Conservation (phyloP, 1,284 basidiomycete species). For the Ustilago bromivora region DNA sequence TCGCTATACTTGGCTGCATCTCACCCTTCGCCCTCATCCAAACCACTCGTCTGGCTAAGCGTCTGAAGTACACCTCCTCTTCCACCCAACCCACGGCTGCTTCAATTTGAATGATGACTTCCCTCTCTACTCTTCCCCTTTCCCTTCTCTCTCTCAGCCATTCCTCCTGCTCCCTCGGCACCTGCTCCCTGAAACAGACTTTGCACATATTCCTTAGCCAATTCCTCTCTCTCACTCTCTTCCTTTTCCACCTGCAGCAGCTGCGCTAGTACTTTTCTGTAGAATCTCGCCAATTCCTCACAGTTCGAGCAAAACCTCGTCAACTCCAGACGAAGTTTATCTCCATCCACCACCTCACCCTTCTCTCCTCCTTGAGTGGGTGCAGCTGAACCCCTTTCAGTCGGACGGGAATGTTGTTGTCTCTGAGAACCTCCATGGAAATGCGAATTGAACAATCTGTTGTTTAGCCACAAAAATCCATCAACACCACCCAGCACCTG, state of each 20-base stretch:
- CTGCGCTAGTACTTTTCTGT: constrained; percentile 43
- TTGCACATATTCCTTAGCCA: constrained; percentile 22
- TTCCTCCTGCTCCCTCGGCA: background rate
- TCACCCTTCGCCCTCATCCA: background rate
- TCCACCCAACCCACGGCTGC: constrained; percentile 1
- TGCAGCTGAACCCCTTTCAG: background rate
- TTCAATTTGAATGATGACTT: constrained; percentile 5
- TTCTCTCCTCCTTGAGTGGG: background rate
- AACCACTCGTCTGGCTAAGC: background rate
- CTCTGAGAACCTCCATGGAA: background rate
- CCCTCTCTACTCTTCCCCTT: constrained; percentile 28
- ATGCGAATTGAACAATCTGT: constrained; percentile 63
- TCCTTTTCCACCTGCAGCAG: constrained; percentile 43
- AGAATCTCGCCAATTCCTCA: constrained; percentile 57
- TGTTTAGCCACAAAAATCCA: constrained; percentile 68
- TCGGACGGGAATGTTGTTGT: background rate
- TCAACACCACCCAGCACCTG: constrained; percentile 64
- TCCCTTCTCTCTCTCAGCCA: background rate
- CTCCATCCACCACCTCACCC: constrained; percentile 39
- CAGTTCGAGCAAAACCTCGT: constrained; percentile 55
- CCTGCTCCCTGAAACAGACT: constrained; percentile 2
- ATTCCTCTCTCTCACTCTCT: constrained; percentile 17
- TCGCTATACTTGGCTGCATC: background rate
- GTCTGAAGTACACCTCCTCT: background rate
- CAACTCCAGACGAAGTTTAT: constrained; percentile 54